A percentile compares a stretch with the other conserved stretches of the same genome.
These are phyloP conservation scores for Boletus tylopilopsis DNA, from an alignment of 768 basidiomycete species.

Conservation along the genomic window DNA sequence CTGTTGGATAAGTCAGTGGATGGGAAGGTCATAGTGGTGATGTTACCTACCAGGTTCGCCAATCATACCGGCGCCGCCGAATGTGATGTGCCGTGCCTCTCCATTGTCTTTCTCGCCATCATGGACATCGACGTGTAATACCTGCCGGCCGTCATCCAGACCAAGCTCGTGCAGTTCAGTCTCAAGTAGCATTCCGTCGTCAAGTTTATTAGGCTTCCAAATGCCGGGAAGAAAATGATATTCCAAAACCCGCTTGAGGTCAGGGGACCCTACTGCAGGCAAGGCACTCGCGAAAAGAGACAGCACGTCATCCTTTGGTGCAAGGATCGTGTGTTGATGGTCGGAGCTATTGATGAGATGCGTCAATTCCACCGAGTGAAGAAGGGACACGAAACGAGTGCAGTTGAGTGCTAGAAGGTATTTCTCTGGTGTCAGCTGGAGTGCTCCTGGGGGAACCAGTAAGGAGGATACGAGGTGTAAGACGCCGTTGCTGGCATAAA, in stretches of 20 bases:
- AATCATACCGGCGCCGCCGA: slow-evolving; percentile 79
- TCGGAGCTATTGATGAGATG: slow-evolving; percentile 67
- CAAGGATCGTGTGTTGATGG: slow-evolving; percentile 81
- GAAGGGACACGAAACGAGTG: slow-evolving; percentile 81
- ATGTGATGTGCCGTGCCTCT: slow-evolving; percentile 57
- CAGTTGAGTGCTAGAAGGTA: slow-evolving; percentile 91
- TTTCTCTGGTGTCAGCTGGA: slow-evolving; percentile 90
- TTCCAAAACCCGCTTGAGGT: slow-evolving; percentile 67
- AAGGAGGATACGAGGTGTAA: slow-evolving; percentile 85
- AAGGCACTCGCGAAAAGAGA: slow-evolving; percentile 49
- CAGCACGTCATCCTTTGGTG: slow-evolving; percentile 84
- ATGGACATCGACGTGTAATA: slow-evolving; percentile 64
- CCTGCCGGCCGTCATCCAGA: slow-evolving; percentile 65
- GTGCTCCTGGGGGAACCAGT: slow-evolving; percentile 69
- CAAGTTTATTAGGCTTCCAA: slow-evolving; percentile 67
- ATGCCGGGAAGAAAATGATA: slow-evolving; percentile 92
- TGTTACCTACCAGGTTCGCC: slow-evolving; percentile 64
- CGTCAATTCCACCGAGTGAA: slow-evolving; percentile 78
- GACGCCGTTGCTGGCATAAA: slow-evolving; percentile 94
- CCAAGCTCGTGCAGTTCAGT: slow-evolving; percentile 75
- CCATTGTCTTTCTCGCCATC: slow-evolving; percentile 44
- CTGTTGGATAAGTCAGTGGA: slow-evolving; percentile 36
- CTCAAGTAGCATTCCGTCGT: slow-evolving; percentile 70
- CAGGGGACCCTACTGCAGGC: slow-evolving; percentile 62
- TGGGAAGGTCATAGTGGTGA: neutral